These are phyloP conservation scores for Crithidia acanthocephali DNA, from an alignment of 208 protist genomes.

Conservation along the genomic window DNA sequence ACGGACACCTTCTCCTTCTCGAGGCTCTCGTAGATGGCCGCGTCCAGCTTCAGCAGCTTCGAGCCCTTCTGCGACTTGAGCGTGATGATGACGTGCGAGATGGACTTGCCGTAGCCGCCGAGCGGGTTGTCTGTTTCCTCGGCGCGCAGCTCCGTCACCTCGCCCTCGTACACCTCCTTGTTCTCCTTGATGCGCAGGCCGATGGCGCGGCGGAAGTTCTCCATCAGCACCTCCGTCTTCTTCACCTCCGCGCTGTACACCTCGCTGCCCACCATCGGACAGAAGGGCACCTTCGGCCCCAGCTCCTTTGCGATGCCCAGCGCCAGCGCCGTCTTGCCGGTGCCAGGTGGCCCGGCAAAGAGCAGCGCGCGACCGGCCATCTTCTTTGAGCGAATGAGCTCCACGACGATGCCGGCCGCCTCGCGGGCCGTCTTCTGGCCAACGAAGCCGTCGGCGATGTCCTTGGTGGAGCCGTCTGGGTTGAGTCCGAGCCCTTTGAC, in stretches of 20 bases:
- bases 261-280: conserved; percentile 99
- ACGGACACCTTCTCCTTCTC: conserved; percentile 99
- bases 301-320: conserved; percentile 99
- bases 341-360: conserved; percentile 99
- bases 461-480: conserved; percentile 89
- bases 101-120: conserved; percentile 98
- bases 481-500: conserved; percentile 98
- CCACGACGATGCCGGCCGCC: conserved; percentile 98
- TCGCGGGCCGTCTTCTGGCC: conserved; percentile 98
- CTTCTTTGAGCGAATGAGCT: conserved; percentile 99
- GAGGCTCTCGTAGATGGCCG: conserved; percentile 98
- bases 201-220: conserved; percentile 99
- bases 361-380: conserved; percentile 99
- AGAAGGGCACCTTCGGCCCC: conserved; percentile 99
- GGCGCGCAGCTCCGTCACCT: conserved; percentile 99
- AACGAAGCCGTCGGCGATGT: conserved; percentile 95
- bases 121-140: conserved; percentile 99
- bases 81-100: conserved; percentile 98
- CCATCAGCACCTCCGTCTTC: conserved; percentile 99
- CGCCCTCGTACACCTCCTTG: conserved; percentile 99
- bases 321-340: conserved; percentile 98
- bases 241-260: conserved; percentile 99
- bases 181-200: conserved; percentile 99
- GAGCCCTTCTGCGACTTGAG: conserved; percentile 98
- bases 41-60: conserved; percentile 99